Conservation (phyloP, 345 rosid genomes). For the Camelina neglecta region DNA sequence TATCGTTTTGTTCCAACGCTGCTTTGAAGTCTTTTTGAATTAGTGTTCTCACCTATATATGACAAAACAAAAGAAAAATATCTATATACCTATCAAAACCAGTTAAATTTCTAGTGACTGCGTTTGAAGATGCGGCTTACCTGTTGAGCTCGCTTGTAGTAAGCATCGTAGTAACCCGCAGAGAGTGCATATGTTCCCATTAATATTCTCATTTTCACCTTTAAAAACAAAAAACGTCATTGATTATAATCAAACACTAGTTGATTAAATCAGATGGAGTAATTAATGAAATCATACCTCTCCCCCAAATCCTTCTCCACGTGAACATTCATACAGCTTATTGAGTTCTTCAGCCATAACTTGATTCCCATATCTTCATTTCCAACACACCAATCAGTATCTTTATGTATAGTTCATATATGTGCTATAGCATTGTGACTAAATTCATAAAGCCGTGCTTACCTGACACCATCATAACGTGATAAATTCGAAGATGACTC, state of each 20-base stretch:
- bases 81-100: background rate
- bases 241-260: background rate
- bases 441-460: slow-evolving; percentile 16
- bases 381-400: slow-evolving; percentile 18
- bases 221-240: background rate
- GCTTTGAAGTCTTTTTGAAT: slow-evolving; percentile 70
- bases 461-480: slow-evolving; percentile 94
- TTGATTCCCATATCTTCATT: slow-evolving; percentile 79
- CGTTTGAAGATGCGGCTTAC: slow-evolving; percentile 41
- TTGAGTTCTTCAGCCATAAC: slow-evolving; percentile 72
- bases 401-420: background rate
- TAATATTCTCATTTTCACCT: slow-evolving; percentile 96
- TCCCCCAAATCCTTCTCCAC: slow-evolving; percentile 84
- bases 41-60: slow-evolving; percentile 75
- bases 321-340: slow-evolving; percentile 73
- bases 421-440: background rate
- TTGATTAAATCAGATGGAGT: background rate
- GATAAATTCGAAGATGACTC: slow-evolving; percentile 91
- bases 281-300: slow-evolving; percentile 57
- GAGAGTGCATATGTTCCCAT: slow-evolving; percentile 98
- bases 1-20: slow-evolving; percentile 73
- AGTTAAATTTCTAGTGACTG: background rate
- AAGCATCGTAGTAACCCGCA: slow-evolving; percentile 94
- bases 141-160: slow-evolving; percentile 95
- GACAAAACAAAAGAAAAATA: background rate